These are phyloP conservation scores for Whalleya microplaca DNA, from an alignment of 2,329 filamentous ascomycete species.

Conservation along the genomic window DNA sequence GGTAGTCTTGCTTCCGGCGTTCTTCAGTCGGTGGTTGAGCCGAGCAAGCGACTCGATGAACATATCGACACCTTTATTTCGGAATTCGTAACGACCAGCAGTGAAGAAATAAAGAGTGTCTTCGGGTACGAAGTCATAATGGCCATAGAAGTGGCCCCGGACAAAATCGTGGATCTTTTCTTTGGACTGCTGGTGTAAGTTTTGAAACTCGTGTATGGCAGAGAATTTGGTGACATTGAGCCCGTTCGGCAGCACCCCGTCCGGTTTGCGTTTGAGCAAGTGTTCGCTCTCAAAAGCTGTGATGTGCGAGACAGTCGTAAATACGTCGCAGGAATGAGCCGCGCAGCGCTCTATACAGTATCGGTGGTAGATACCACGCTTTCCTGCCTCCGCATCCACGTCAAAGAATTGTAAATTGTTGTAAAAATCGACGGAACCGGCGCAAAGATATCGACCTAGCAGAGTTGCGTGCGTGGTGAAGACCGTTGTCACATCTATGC, in stretches of 20 bases:
- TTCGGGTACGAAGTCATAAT: conserved; percentile 95
- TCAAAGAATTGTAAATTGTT: conserved; percentile 98
- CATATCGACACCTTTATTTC: conserved; percentile 99
- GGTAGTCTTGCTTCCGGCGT: conserved; percentile 82
- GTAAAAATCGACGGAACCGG: conserved; percentile 98
- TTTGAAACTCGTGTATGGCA: conserved; percentile 98
- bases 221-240: conserved; percentile 99
- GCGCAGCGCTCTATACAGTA: conserved; percentile 98
- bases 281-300: conserved; percentile 98
- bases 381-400: conserved; percentile 93
- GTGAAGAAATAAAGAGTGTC: conserved; percentile 99
- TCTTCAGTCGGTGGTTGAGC: conserved; percentile 91
- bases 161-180: conserved; percentile 99
- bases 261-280: conserved; percentile 93
- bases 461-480: conserved; percentile 98
- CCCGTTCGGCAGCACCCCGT: conserved; percentile 94
- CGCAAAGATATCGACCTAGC: conserved; percentile 93
- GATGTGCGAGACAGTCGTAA: conserved; percentile 98
- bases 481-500: conserved; percentile 96
- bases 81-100: conserved; percentile 93
- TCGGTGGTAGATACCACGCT: conserved; percentile 96
- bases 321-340: conserved; percentile 90
- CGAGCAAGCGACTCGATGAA: conserved; percentile 96
- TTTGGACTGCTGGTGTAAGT: conserved; percentile 93
- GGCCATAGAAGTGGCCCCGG: conserved; percentile 95